Evolutionary conservation across 495 filamentous ascomycete species (phyloP).

Genomic region (Tetracladium setigerum): DNA sequence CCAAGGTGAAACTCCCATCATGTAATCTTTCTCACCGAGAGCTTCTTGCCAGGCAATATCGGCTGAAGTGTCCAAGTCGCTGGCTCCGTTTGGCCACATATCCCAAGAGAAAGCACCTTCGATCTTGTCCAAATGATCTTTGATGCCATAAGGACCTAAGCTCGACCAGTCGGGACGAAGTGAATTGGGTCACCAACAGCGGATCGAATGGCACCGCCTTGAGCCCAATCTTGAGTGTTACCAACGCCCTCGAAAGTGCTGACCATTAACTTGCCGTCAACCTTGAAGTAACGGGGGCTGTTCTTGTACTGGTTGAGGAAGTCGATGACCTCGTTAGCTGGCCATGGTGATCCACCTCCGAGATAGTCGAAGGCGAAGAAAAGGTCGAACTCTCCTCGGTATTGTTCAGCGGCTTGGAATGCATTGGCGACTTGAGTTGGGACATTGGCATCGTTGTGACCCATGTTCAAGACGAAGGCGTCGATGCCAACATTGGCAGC

Average conservation of each 20-base stretch:
- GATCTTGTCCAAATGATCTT: conserved; percentile 35
- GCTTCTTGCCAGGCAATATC: conserved; percentile 47
- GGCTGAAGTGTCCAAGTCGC: conserved; percentile 40
- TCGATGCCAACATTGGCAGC: conserved; percentile 50
- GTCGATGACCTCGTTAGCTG: conserved; percentile 33
- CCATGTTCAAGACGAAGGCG: conserved; percentile 55
- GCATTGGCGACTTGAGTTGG: conserved; percentile 15
- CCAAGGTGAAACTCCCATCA: conserved; percentile 76
- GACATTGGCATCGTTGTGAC: conserved; percentile 16
- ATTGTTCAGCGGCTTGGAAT: conserved; percentile 9
- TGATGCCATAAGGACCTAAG: conserved; percentile 43
- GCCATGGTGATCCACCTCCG: conserved; percentile 33
- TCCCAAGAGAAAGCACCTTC: conserved; percentile 63
- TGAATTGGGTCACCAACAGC: conserved; percentile 37
- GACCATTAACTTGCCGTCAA: conserved; percentile 52
- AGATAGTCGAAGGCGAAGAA: neutral
- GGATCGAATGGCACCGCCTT: conserved; percentile 36
- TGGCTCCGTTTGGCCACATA: conserved; percentile 60
- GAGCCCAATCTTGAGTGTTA: conserved; percentile 49
- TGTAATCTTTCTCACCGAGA: conserved; percentile 53
- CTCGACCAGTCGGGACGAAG: conserved; percentile 61
- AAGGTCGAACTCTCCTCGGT: neutral
- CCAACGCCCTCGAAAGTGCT: conserved; percentile 63
- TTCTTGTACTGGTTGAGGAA: conserved; percentile 51
- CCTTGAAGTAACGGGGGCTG: conserved; percentile 43